Evolutionary conservation across 2,329 filamentous ascomycete genomes (phyloP).

Genomic region (Cercospora beticola): DNA sequence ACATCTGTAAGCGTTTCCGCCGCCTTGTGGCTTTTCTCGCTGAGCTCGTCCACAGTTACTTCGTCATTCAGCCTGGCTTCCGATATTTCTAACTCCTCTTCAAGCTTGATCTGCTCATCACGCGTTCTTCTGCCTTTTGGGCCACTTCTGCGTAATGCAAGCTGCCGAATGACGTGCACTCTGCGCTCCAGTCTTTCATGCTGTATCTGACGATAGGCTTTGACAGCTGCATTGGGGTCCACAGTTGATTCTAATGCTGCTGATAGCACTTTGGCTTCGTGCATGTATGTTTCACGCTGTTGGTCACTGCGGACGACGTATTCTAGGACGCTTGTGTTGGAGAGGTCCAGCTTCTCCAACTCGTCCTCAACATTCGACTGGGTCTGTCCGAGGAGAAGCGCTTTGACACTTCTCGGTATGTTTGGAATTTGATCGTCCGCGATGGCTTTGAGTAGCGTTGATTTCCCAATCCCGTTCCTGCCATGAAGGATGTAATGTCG

Average conservation of each 20-base stretch:
- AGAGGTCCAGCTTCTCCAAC: conserved; percentile 2
- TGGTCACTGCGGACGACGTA: conserved; percentile 29
- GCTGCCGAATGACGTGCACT: conserved; percentile 44
- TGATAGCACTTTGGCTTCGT: conserved; percentile 22
- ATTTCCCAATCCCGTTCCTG: conserved; percentile 80
- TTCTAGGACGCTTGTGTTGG: conserved; percentile 27
- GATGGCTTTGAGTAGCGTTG: conserved; percentile 72
- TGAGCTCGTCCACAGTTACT: conserved; percentile 56
- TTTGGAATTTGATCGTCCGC: conserved; percentile 77
- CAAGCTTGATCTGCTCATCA: conserved; percentile 69
- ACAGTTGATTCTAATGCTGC: conserved; percentile 16
- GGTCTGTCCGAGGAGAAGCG: conserved; percentile 70
- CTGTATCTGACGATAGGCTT: conserved; percentile 21
- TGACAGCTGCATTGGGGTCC: conserved; percentile 18
- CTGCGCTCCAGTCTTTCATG: conserved; percentile 23
- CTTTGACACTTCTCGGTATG: conserved; percentile 63
- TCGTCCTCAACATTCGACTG: conserved; percentile 32
- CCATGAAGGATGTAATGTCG: conserved; percentile 76
- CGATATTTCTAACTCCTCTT: conserved; percentile 60
- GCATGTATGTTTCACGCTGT: conserved; percentile 22
- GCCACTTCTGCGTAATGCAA: conserved; percentile 72
- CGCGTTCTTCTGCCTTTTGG: conserved; percentile 71
- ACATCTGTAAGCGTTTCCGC: conserved; percentile 53
- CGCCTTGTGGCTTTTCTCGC: conserved; percentile 67
- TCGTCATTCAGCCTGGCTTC: conserved; percentile 41